A percentile compares a stretch with the other conserved stretches of the same genome.
These are phyloP conservation scores for Fusarium zealandicum DNA, from an alignment of 2,329 filamentous ascomycete genomes.

Conservation along the genomic window DNA sequence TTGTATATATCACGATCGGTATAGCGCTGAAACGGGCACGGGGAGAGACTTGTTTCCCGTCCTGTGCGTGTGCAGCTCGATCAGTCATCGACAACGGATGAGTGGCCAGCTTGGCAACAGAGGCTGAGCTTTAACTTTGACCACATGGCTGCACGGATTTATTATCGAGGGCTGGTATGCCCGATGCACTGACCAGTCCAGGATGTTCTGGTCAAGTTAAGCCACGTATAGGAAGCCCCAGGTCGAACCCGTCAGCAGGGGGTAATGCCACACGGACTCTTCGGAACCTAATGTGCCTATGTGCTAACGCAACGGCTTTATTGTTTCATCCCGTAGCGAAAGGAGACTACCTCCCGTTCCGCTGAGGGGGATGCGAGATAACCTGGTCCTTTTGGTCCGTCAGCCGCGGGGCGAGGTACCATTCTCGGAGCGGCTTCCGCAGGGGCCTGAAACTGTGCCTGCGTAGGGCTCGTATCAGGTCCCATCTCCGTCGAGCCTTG, in stretches of 20 bases:
- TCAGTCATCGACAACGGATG: not conserved
- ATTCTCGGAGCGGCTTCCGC: slow-evolving; percentile 1
- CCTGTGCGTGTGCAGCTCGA: not conserved
- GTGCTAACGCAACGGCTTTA: slow-evolving; percentile 12
- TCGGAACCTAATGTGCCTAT: too few relatives aligned
- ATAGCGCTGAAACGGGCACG: slow-evolving; percentile 12
- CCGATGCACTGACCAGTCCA: slow-evolving; percentile 7
- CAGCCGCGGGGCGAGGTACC: slow-evolving; percentile 6
- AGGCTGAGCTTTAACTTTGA: not conserved
- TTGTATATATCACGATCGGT: not conserved
- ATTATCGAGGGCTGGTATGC: slow-evolving; percentile 7
- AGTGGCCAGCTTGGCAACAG: not conserved
- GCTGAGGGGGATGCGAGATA: not conserved
- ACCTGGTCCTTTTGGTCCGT: not conserved
- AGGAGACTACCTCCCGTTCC: not conserved
- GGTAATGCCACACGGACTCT: not conserved
- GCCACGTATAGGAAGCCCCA: slow-evolving; percentile 36
- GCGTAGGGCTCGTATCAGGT: slow-evolving; percentile 21
- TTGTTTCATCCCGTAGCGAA: slow-evolving; percentile 25
- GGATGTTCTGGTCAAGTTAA: slow-evolving; percentile 24
- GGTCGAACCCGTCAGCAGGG: slow-evolving; percentile 18
- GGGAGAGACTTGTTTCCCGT: slow-evolving; percentile 1
- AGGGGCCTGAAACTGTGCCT: slow-evolving; percentile 25
- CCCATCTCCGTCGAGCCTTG: not conserved
- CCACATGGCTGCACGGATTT: slow-evolving; percentile 33